These are phyloP conservation scores for Mrakia blollopis DNA, from an alignment of 768 basidiomycete species.

Conservation along the genomic window DNA sequence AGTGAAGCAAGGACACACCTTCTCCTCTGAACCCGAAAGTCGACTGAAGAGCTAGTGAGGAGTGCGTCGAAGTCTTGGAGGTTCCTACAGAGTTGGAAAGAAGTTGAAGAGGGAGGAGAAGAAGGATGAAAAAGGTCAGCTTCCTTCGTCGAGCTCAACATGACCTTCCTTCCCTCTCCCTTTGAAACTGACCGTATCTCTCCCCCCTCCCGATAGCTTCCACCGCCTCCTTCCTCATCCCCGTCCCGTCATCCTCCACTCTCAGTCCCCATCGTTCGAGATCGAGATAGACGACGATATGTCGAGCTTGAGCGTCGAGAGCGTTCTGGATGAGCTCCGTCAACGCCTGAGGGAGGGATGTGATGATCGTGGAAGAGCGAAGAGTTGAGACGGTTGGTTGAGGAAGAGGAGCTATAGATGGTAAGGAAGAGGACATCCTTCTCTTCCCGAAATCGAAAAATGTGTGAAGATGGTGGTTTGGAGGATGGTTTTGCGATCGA, in stretches of 20 bases:
- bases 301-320: slow-evolving; percentile 69
- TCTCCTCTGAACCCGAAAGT: slow-evolving; percentile 92
- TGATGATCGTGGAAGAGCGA: slow-evolving; percentile 77
- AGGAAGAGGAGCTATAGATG: not conserved
- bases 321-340: slow-evolving; percentile 86
- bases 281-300: slow-evolving; percentile 68
- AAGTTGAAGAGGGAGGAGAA: not conserved
- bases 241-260: slow-evolving; percentile 78
- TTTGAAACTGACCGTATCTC: slow-evolving; percentile 11
- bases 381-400: slow-evolving; percentile 43
- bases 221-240: slow-evolving; percentile 40
- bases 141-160: slow-evolving; percentile 2
- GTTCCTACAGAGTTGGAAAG: slow-evolving; percentile 51
- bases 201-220: not conserved
- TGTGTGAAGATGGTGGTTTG: not conserved
- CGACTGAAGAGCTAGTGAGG: not conserved
- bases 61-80: slow-evolving; percentile 56
- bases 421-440: not conserved
- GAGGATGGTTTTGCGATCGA: too few relatives aligned
- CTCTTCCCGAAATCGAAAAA: too few relatives aligned
- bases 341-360: slow-evolving; percentile 70
- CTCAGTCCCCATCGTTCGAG: slow-evolving; percentile 68
- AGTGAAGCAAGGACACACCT: slow-evolving; percentile 52
- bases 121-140: not conserved
- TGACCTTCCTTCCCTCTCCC: not conserved